A percentile compares a stretch with the other conserved stretches of the same genome.
These are phyloP conservation scores for Salvia splendens DNA, from an alignment of 257 asterid species.

Conservation along the genomic window DNA sequence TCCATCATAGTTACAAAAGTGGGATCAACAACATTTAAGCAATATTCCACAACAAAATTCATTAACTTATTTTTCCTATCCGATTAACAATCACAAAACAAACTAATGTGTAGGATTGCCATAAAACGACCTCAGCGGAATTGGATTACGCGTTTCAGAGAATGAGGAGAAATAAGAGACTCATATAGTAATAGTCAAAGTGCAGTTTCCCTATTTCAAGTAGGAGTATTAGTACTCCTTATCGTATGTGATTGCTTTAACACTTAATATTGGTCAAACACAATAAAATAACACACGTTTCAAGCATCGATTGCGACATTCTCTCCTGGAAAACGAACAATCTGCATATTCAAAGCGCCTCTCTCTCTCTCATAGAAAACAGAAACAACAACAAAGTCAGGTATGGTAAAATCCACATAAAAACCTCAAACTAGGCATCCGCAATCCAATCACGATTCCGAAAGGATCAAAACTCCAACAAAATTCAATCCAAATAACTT, in stretches of 20 bases:
- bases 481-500: conserved; percentile 18
- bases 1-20: neutral
- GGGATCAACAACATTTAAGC: neutral
- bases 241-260: conserved; percentile 36
- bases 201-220: neutral
- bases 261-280: conserved; percentile 24
- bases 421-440: neutral
- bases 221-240: neutral
- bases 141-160: neutral
- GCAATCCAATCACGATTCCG: conserved; percentile 5
- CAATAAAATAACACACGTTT: conserved; percentile 31
- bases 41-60: conserved; percentile 9
- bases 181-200: conserved; percentile 22
- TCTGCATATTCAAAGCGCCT: conserved; percentile 13
- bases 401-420: neutral
- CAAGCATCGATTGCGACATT: conserved; percentile 31
- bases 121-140: neutral
- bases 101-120: neutral
- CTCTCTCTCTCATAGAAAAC: neutral
- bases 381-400: neutral
- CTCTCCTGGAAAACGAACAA: conserved; percentile 40
- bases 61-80: neutral
- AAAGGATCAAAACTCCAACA: neutral
- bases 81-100: conserved; percentile 10
- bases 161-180: conserved; percentile 23